Evolutionary conservation across 2,329 filamentous ascomycete genomes (phyloP).

Genomic region (Colletotrichum zoysiae): DNA sequence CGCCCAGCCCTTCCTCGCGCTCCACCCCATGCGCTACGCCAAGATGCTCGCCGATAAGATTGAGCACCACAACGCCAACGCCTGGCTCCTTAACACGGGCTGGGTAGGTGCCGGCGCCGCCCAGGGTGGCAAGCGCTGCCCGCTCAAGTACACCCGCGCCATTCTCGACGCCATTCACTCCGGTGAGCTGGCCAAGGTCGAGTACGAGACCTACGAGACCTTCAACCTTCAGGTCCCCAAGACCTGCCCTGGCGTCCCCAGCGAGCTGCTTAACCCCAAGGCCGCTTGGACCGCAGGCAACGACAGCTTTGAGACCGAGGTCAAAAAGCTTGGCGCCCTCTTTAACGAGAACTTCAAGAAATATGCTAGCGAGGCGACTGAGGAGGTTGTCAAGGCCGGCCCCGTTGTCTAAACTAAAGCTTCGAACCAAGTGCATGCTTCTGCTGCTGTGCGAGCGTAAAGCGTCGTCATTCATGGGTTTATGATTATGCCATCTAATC

Average conservation of each 20-base stretch:
- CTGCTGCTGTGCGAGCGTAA: not conserved
- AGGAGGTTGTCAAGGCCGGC: slow-evolving; percentile 79
- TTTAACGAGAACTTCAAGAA: slow-evolving; percentile 99
- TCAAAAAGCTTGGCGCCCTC: slow-evolving; percentile 87
- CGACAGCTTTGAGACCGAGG: slow-evolving; percentile 87
- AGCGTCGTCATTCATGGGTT: slow-evolving; percentile 25
- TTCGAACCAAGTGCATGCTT: slow-evolving; percentile 2
- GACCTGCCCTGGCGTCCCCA: slow-evolving; percentile 87
- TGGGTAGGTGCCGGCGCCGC: slow-evolving; percentile 94
- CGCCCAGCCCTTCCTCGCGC: slow-evolving; percentile 97
- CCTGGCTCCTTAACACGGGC: slow-evolving; percentile 98
- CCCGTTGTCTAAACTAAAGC: slow-evolving; percentile 54
- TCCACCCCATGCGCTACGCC: slow-evolving; percentile 99
- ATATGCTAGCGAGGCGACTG: slow-evolving; percentile 86
- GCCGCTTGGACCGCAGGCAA: slow-evolving; percentile 89
- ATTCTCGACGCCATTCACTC: slow-evolving; percentile 99
- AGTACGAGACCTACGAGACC: slow-evolving; percentile 94
- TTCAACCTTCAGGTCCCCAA: slow-evolving; percentile 99
- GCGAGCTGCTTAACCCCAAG: slow-evolving; percentile 93
- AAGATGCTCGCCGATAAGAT: slow-evolving; percentile 99
- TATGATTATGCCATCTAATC: slow-evolving; percentile 29
- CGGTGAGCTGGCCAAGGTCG: slow-evolving; percentile 90
- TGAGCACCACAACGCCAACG: slow-evolving; percentile 91
- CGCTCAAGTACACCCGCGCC: slow-evolving; percentile 97
- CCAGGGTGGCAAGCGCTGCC: slow-evolving; percentile 96